Conservation (phyloP, 75 land plant genomes). For the Pseudotsuga menziesii region DNA sequence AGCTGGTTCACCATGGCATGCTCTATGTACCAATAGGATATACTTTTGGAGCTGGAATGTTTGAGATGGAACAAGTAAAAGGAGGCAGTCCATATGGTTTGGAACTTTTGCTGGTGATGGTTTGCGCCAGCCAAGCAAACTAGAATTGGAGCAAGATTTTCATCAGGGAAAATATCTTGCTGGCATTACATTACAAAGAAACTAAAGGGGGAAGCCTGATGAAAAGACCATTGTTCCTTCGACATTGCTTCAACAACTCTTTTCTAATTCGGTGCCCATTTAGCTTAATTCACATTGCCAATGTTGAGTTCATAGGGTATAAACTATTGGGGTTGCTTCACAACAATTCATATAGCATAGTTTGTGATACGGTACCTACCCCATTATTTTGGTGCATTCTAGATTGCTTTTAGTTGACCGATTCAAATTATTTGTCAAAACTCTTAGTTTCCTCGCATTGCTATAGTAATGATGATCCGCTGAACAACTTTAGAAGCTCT, state of each 20-base stretch:
- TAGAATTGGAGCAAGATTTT: constrained; percentile 81
- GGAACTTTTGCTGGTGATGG: constrained; percentile 94
- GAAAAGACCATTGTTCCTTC: background rate
- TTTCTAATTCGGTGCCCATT: background rate
- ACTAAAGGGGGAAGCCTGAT: constrained; percentile 49
- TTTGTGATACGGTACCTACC: background rate
- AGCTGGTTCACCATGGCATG: constrained; percentile 89
- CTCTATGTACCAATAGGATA: constrained; percentile 88
- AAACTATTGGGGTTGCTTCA: background rate
- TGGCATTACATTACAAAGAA: constrained; percentile 80
- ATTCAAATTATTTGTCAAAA: background rate
- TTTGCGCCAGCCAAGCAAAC: constrained; percentile 63
- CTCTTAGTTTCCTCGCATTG: background rate
- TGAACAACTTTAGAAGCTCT: background rate
- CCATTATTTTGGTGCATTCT: background rate
- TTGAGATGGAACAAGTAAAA: constrained; percentile 76
- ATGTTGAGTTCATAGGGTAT: background rate
- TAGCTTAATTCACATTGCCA: background rate
- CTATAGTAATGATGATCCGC: background rate
- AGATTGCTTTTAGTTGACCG: background rate
- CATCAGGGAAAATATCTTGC: constrained; percentile 90
- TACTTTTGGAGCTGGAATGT: constrained; percentile 89
- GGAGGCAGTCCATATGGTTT: constrained; percentile 89
- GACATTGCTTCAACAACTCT: background rate
- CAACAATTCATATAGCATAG: background rate